phyloP scores from a whole-genome alignment of 75 land plant species.

The Cryptomeria japonica region DNA sequence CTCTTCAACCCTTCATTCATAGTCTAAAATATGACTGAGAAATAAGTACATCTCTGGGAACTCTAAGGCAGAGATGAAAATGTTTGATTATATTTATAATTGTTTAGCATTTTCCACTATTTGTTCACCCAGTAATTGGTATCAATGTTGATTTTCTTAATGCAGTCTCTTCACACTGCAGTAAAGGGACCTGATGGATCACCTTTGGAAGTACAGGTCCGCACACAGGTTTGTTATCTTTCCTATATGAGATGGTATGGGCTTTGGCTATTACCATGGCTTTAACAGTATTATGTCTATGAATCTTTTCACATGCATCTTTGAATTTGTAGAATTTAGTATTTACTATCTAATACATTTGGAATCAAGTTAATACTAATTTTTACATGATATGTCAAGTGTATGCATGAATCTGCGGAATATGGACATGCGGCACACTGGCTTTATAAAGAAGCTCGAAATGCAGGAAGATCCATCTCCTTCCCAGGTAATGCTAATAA shows the following conservation, averaged over 20 bases:
- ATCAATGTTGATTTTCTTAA: slow-evolving; percentile 4
- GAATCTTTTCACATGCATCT: neutral
- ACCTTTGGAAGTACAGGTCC: slow-evolving; percentile 92
- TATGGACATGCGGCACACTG: slow-evolving; percentile 98
- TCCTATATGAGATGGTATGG: neutral
- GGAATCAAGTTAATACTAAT: neutral
- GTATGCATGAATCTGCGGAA: slow-evolving; percentile 97
- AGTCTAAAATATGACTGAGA: neutral
- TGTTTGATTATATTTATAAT: neutral
- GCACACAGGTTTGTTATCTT: slow-evolving; percentile 76
- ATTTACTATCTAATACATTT: neutral
- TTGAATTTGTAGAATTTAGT: neutral
- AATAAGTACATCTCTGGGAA: neutral
- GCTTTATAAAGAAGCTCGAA: slow-evolving; percentile 90
- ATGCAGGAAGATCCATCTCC: slow-evolving; percentile 1
- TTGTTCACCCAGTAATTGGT: neutral
- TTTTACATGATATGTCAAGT: slow-evolving; percentile 36
- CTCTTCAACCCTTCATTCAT: neutral
- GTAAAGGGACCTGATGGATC: slow-evolving; percentile 92
- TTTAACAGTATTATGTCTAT: neutral
- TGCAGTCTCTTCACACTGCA: slow-evolving; percentile 97
- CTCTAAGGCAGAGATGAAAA: neutral
- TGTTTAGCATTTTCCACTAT: neutral
- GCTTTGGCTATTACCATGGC: neutral
- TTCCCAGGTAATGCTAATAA: slow-evolving; percentile 16